Base-by-base conservation (phyloP, 305 asterid species). In the Salvia sclarea region DNA sequence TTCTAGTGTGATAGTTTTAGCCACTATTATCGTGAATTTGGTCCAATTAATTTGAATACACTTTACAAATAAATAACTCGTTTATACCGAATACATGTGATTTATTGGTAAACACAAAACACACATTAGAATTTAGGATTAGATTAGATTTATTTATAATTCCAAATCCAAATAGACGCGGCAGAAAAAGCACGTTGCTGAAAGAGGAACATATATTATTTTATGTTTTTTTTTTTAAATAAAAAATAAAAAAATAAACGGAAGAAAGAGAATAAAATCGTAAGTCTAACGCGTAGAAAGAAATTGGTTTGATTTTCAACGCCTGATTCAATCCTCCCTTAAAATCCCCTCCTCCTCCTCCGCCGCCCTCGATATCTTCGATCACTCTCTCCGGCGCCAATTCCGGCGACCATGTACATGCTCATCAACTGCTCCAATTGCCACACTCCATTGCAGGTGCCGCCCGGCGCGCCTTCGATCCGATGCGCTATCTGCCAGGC, bases 401-500 rank as follows among this genome's bases (percentile, higher is more conserved):
- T 59, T 57, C 70, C 66, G 66, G 5, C 67, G 62, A 37, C 60
- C 45, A 91, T 89, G 96, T 76, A 62, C 82, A 87, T 81, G 93
- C 75, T 91, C 2, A 76, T 94, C 43, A 89, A 84, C 80, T 94
- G 98, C 75, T 94, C 97, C 31, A 73, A 70, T 35, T 94, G 97
- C 71, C 95, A 73, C 33, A 89, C 91, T 0, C 85, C 88, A 8
- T 77, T 91, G 66, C 97, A 88, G 85, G 81, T 91, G 28, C 98
- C 98, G 25, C 84, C 84, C 7, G 99, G 96, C 30, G 95, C 96
- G 60, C 74, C 84, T 66, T 94, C 96, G 71, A 89, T 94, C 76
- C 92, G 96, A 18, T 94, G 99, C 76, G 96, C 96, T 41, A 74
- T 94, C 58, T 94, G 97, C 56, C 90, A 85, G 52, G 96, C 95